These are phyloP conservation scores for Apium graveolens DNA, from an alignment of 129 eudicot species.

Conservation along the genomic window DNA sequence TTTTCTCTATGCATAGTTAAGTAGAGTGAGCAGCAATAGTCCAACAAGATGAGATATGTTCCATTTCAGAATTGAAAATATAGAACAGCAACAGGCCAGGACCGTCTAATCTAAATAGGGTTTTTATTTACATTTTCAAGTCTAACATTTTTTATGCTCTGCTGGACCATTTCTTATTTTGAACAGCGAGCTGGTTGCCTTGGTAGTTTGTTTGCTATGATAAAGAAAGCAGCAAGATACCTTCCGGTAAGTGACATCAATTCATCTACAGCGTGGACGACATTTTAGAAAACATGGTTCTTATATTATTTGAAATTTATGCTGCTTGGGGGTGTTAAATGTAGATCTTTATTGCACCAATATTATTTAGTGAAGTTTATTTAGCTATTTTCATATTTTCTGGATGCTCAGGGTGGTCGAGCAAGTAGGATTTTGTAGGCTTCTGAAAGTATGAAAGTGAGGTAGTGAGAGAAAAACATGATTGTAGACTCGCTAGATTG, in stretches of 20 bases:
- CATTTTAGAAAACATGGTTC: background rate
- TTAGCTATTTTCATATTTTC: background rate
- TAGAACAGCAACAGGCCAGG: background rate
- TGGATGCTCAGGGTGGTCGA: background rate
- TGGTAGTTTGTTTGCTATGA: slow-evolving; percentile 78
- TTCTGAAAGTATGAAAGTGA: background rate
- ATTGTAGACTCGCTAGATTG: background rate
- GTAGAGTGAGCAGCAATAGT: background rate
- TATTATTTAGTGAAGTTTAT: background rate
- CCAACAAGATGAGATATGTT: background rate
- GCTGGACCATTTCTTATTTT: slow-evolving; percentile 13
- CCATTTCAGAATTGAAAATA: background rate
- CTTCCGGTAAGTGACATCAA: slow-evolving; percentile 70
- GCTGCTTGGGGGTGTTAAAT: background rate
- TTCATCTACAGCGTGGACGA: background rate
- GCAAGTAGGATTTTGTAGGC: background rate
- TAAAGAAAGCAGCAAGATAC: slow-evolving; percentile 76
- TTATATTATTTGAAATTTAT: background rate
- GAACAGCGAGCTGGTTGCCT: slow-evolving; percentile 89
- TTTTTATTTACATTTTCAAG: background rate
- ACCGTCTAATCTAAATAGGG: background rate
- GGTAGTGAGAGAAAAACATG: background rate
- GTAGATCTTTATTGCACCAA: background rate
- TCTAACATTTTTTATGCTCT: background rate
- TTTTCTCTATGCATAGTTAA: background rate